A percentile compares a stretch with the other conserved stretches of the same genome.
Evolutionary conservation across 2,329 filamentous ascomycete species (phyloP).

Genomic region (Colletotrichum falcatum): DNA sequence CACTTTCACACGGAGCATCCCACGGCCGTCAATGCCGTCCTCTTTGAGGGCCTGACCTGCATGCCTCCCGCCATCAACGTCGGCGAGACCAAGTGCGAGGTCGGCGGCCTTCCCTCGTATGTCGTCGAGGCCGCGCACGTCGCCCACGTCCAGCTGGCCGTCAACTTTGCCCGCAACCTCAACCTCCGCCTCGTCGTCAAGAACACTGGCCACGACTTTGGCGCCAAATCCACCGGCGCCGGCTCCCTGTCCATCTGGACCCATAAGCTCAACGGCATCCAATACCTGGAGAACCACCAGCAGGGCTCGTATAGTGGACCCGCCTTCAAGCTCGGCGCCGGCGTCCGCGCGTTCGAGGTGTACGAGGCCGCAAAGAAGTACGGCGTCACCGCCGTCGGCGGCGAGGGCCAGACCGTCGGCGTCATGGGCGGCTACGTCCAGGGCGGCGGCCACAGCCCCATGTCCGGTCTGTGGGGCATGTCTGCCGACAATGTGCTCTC

Average conservation of each 20-base stretch:
- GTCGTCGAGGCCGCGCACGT: slow-evolving; percentile 52
- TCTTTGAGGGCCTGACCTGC: slow-evolving; percentile 47
- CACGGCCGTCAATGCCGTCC: slow-evolving; percentile 45
- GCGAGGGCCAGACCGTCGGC: slow-evolving; percentile 67
- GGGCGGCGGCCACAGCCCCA: slow-evolving; percentile 70
- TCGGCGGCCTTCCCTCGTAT: slow-evolving; percentile 43
- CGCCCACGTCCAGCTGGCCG: slow-evolving; percentile 49
- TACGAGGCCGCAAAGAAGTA: slow-evolving; percentile 59
- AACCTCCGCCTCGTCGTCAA: slow-evolving; percentile 58
- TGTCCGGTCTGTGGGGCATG: slow-evolving; percentile 67
- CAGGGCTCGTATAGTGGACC: slow-evolving; percentile 32
- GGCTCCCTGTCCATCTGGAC: slow-evolving; percentile 68
- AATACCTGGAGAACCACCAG: slow-evolving; percentile 36
- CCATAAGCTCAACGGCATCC: slow-evolving; percentile 58
- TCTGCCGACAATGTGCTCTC: slow-evolving; percentile 72
- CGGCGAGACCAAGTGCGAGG: slow-evolving; percentile 35
- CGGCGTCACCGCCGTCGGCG: slow-evolving; percentile 65
- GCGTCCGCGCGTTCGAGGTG: slow-evolving; percentile 63
- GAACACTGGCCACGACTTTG: slow-evolving; percentile 57
- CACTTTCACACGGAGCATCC: slow-evolving; percentile 46
- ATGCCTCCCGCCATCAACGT: slow-evolving; percentile 42
- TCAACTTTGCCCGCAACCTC: slow-evolving; percentile 58
- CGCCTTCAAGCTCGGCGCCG: slow-evolving; percentile 55
- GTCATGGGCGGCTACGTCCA: slow-evolving; percentile 71
- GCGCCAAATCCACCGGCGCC: slow-evolving; percentile 59